These are phyloP conservation scores for Hemisphaericaspora xylofermentans DNA, from an alignment of 1,139 yeast genomes.

Conservation along the genomic window DNA sequence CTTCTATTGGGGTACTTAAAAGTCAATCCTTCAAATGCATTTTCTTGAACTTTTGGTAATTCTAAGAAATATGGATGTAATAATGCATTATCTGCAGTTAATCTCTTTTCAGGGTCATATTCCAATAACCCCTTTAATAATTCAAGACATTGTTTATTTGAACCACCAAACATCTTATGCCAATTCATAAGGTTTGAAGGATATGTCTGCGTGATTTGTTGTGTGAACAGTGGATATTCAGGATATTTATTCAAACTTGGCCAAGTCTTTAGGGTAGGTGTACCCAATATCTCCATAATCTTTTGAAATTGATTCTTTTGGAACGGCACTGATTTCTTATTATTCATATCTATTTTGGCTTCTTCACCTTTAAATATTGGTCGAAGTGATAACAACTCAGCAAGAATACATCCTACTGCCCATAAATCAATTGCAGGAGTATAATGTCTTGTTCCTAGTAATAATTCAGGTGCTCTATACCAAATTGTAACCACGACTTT, in stretches of 20 bases:
- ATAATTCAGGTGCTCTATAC: slow-evolving; percentile 94
- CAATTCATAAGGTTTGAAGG: slow-evolving; percentile 74
- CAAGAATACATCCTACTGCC: slow-evolving; percentile 97
- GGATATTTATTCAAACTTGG: slow-evolving; percentile 78
- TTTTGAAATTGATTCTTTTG: slow-evolving; percentile 90
- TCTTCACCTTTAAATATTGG: slow-evolving; percentile 98
- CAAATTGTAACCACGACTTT: slow-evolving; percentile 97
- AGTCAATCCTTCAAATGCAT: slow-evolving; percentile 65
- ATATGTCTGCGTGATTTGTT: slow-evolving; percentile 57
- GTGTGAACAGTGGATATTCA: slow-evolving; percentile 64
- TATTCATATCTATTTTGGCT: slow-evolving; percentile 79
- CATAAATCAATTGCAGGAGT: slow-evolving; percentile 94
- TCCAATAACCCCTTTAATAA: slow-evolving; percentile 63
- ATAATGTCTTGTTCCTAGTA: slow-evolving; percentile 89
- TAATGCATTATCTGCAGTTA: slow-evolving; percentile 71
- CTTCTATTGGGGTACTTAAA: slow-evolving; percentile 70
- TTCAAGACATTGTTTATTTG: slow-evolving; percentile 65
- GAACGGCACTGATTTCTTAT: slow-evolving; percentile 88
- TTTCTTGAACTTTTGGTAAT: slow-evolving; percentile 63
- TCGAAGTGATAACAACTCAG: slow-evolving; percentile 81
- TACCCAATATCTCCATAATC: slow-evolving; percentile 85
- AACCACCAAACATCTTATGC: slow-evolving; percentile 81
- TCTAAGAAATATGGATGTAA: slow-evolving; percentile 74
- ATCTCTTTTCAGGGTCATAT: slow-evolving; percentile 80
- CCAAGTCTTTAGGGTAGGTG: slow-evolving; percentile 79